phyloP scores from a whole-genome alignment of 768 basidiomycete genomes.

The Mycena leptocephala region DNA sequence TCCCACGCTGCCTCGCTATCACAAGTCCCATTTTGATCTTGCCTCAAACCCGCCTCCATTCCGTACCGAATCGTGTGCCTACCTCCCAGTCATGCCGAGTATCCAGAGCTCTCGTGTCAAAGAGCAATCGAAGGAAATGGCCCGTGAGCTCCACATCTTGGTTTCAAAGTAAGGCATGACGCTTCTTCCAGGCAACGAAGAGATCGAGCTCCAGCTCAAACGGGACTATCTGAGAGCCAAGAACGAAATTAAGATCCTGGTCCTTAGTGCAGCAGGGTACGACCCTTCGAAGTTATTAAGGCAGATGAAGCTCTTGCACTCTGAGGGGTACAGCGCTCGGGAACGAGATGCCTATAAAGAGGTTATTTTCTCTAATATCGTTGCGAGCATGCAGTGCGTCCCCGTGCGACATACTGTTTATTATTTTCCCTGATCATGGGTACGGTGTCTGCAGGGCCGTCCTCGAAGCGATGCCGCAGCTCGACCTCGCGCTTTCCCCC shows the following conservation, averaged over 20 bases:
- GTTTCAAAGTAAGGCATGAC: not conserved
- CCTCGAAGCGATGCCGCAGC: slow-evolving; percentile 91
- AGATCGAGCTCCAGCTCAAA: slow-evolving; percentile 94
- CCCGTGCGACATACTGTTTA: not conserved
- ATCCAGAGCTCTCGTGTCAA: slow-evolving; percentile 13
- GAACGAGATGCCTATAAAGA: slow-evolving; percentile 95
- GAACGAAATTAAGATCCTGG: slow-evolving; percentile 94
- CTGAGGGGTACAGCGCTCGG: slow-evolving; percentile 87
- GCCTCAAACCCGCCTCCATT: no score
- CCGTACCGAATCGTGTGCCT: no score
- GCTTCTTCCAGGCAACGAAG: slow-evolving; percentile 80
- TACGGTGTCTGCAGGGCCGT: slow-evolving; percentile 71
- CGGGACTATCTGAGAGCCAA: slow-evolving; percentile 87
- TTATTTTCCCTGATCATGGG: not conserved
- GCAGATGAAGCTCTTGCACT: slow-evolving; percentile 98
- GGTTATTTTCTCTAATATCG: slow-evolving; percentile 94
- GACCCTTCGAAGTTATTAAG: slow-evolving; percentile 97
- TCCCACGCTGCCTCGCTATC: no score
- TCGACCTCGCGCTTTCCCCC: slow-evolving; percentile 83
- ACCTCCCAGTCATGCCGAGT: slow-evolving; percentile 13
- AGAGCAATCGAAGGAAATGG: not conserved
- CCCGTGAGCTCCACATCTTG: slow-evolving; percentile 7
- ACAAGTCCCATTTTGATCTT: no score
- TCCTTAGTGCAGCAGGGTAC: slow-evolving; percentile 96
- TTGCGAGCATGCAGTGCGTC: slow-evolving; percentile 92